These are phyloP conservation scores for Naganishia vishniacii DNA, from an alignment of 768 basidiomycete genomes.

Conservation along the genomic window DNA sequence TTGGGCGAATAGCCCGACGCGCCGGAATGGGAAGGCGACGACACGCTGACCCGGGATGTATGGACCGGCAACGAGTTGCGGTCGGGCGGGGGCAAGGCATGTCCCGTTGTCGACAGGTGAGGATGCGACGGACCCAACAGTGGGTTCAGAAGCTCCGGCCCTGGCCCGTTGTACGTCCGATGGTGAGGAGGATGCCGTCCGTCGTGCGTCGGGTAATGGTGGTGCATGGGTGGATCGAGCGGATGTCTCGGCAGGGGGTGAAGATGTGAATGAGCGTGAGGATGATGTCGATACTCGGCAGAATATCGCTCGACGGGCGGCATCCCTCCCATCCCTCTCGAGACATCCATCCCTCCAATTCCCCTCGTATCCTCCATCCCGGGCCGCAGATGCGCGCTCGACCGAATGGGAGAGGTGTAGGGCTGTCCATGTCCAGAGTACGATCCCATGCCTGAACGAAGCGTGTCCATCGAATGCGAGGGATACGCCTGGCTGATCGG, in stretches of 20 bases:
- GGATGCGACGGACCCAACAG: background rate
- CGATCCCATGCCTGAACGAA: background rate
- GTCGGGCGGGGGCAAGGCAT: background rate
- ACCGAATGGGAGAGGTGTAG: background rate
- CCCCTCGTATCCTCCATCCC: too few relatives aligned
- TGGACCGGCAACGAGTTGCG: too few relatives aligned
- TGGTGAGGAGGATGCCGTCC: background rate
- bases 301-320: too few relatives aligned
- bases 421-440: background rate
- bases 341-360: too few relatives aligned
- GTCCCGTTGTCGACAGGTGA: background rate
- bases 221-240: too few relatives aligned
- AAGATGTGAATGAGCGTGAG: too few relatives aligned
- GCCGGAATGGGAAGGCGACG: background rate
- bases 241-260: too few relatives aligned
- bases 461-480: background rate
- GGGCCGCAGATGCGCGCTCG: too few relatives aligned
- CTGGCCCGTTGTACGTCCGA: too few relatives aligned
- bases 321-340: too few relatives aligned
- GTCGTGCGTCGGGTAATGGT: background rate
- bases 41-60: background rate
- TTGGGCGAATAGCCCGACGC: constrained; percentile 8
- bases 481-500: background rate
- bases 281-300: too few relatives aligned
- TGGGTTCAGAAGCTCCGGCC: background rate